Evolutionary conservation across 345 rosid species (phyloP).

Genomic region (Arabidopsis arenosa): DNA sequence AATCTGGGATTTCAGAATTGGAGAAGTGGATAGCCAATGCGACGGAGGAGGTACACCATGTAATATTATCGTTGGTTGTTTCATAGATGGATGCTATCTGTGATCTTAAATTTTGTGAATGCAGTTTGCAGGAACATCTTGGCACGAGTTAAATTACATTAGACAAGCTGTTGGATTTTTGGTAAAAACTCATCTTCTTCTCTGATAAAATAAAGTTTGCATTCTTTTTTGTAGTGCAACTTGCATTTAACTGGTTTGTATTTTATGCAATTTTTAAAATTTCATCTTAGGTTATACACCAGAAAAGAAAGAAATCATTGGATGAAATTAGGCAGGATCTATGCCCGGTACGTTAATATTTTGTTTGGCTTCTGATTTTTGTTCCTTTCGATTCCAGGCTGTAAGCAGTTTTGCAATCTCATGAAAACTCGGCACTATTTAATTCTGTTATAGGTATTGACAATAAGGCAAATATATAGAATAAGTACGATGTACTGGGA

Average conservation of each 20-base stretch:
- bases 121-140: conserved; percentile 96
- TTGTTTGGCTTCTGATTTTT: conserved; percentile 30
- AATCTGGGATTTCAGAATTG: conserved; percentile 91
- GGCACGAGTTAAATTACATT: conserved; percentile 95
- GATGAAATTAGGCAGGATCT: conserved; percentile 91
- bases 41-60: conserved; percentile 74
- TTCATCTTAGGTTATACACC: conserved; percentile 84
- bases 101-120: conserved; percentile 45
- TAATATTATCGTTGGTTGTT: conserved; percentile 25
- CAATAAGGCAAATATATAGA: conserved; percentile 93
- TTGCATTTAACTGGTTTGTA: conserved; percentile 6
- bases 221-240: conserved; percentile 17
- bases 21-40: conserved; percentile 93
- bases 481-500: conserved; percentile 99
- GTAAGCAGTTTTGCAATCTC: conserved; percentile 14
- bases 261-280: conserved; percentile 16
- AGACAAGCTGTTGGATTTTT: conserved; percentile 99
- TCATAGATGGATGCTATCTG: conserved; percentile 24
- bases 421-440: conserved; percentile 3
- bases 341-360: conserved; percentile 69
- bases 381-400: not conserved
- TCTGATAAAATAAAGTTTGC: conserved; percentile 15
- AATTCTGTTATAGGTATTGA: conserved; percentile 64
- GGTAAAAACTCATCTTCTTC: conserved; percentile 52
- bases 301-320: conserved; percentile 89